Evolutionary conservation across 2,329 filamentous ascomycete species (phyloP).

Genomic region (Spiromastix sp.): DNA sequence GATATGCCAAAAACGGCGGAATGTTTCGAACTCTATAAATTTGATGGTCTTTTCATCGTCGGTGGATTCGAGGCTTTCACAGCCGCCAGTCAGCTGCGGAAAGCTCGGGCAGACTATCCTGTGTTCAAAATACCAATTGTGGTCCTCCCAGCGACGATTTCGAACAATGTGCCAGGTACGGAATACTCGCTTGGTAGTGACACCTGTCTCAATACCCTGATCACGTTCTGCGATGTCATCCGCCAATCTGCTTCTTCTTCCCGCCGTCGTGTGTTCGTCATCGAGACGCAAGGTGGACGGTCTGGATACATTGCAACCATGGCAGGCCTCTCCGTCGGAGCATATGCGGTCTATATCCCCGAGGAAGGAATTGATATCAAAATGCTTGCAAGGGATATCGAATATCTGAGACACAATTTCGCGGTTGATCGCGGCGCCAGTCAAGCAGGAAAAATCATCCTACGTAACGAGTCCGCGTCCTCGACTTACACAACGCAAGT

Average conservation of each 20-base stretch:
- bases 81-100: conserved; percentile 74
- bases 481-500: conserved; percentile 84
- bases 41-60: conserved; percentile 84
- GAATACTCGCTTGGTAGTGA: conserved; percentile 96
- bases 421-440: conserved; percentile 75
- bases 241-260: conserved; percentile 93
- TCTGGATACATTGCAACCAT: conserved; percentile 91
- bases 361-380: conserved; percentile 91
- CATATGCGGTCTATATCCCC: conserved; percentile 87
- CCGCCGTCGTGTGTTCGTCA: conserved; percentile 87
- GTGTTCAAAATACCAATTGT: conserved; percentile 88
- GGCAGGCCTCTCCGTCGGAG: conserved; percentile 83
- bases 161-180: conserved; percentile 95
- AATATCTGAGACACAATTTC: conserved; percentile 79
- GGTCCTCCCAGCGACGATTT: conserved; percentile 90
- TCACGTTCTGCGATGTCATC: conserved; percentile 93
- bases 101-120: conserved; percentile 66
- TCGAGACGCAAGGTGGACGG: conserved; percentile 91
- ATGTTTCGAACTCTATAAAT: conserved; percentile 74
- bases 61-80: conserved; percentile 97
- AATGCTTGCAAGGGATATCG: conserved; percentile 85
- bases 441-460: conserved; percentile 82
- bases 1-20: conserved; percentile 75
- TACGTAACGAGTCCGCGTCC: conserved; percentile 93
- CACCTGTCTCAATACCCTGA: conserved; percentile 89